Conservation (phyloP, 306 rosid species). For the Cucumis cinereus region DNA sequence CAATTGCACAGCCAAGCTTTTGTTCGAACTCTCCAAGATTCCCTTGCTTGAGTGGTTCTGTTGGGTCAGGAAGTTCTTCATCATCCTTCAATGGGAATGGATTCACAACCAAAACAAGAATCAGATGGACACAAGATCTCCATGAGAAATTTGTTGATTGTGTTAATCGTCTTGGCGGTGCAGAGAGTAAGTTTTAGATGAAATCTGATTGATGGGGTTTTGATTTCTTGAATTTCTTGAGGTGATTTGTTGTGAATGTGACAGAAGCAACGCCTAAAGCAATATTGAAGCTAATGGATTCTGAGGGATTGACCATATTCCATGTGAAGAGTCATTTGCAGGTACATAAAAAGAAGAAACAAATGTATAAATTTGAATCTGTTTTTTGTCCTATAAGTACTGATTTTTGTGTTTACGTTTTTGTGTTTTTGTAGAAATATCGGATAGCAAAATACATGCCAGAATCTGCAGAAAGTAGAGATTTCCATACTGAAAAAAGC, state of each 20-base stretch:
- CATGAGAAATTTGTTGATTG: conserved; percentile 82
- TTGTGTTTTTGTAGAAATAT: conserved; percentile 40
- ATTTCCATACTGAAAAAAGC: not conserved
- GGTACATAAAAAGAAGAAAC: conserved; percentile 13
- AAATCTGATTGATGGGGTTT: not conserved
- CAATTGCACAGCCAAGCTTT: not conserved
- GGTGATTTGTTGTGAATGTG: conserved; percentile 2
- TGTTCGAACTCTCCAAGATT: not conserved
- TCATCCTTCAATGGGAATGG: conserved; percentile 22
- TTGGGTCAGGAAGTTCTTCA: not conserved
- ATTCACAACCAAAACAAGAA: conserved; percentile 44
- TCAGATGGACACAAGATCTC: conserved; percentile 90
- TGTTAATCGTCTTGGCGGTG: conserved; percentile 74
- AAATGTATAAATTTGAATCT: not conserved
- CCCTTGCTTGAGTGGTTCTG: not conserved
- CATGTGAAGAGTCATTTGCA: conserved; percentile 91
- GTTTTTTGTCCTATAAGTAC: not conserved
- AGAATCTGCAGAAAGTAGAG: conserved; percentile 50
- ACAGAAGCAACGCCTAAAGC: conserved; percentile 93
- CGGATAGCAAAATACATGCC: conserved; percentile 83
- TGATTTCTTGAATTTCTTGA: not conserved
- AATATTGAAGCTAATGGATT: conserved; percentile 62
- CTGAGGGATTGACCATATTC: conserved; percentile 68
- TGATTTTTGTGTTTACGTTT: not conserved
- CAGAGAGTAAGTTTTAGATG: conserved; percentile 21